Base-by-base conservation (phyloP, 2,329 filamentous ascomycete genomes). In the Aspergillus pseudotamarii region DNA sequence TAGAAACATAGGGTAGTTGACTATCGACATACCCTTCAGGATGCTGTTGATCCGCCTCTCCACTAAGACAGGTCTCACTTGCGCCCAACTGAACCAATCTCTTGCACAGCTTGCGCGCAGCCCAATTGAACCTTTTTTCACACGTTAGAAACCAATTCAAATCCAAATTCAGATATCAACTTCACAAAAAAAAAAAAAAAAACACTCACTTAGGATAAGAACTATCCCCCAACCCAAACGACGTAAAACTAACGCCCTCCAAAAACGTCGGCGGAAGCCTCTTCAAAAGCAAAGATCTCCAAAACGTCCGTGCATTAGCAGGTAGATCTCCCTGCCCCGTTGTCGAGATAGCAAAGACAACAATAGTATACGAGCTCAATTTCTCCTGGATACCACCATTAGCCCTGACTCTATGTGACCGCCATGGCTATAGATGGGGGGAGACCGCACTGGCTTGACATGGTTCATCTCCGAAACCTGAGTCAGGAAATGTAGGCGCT, bases 251-350 rank as follows among this genome's bases (percentile, higher is more conserved):
- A 65, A 96, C 81, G 38, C 85, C 84, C 43, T 82, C 75, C 45
- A 99, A 81, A 70, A 89, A 94, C 19, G 85, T 87, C 3, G 88
- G 83, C 14, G 90, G 87, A 32, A 99, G 84, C 69, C 88, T 92
- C 76, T 91, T 93, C 68, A 92, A 86, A 21, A 96, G 83, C 43
- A 99, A 83, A 64, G 88, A 91, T 74, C 87, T 93, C 95, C 95
- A 99, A 74, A 99, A 94, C 1, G 80, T 81, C 50, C 88, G 84
- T 3, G 91, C 88, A 82, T 98, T 98, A 61, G 87, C 87, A 2
- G 95, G 95, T 74, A 98, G 86, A 68, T 98, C 94, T 6, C 95
- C 95, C 79, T 99, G 94, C 6, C 95, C 95, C 0, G 95, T 97
- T 0, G 95, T 99, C 6, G 95, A 96, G 23, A 96, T 83, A 64